Base-by-base conservation (phyloP, 768 basidiomycete species). In the Cubamyces sp. region DNA sequence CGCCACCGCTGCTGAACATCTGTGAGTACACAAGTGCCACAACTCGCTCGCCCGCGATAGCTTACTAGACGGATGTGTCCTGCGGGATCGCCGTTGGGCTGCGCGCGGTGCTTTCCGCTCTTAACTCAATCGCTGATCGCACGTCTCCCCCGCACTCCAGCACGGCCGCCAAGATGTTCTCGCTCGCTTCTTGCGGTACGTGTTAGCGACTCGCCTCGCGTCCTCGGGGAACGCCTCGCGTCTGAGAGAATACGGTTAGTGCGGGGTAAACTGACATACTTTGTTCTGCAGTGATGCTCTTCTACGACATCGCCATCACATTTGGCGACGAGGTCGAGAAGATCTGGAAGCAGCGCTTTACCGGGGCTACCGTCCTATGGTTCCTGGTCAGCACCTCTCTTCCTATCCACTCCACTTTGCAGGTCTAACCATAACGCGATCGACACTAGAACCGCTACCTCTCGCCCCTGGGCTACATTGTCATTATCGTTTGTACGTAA, bases 401-500 rank as follows among this genome's bases (percentile, higher is more conserved):
- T 5, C 14, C 46, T 8, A 19, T n/a, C 9, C 1, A 9, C 43
- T 51, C 54, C 12, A 28, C 23, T 5, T 21, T 18, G 37, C n/a
- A 30, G 34, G 25, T 41, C 49, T 59, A 43, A 52, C 57, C 21
- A 14, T 16, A 6, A n/a, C n/a, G 16, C 39, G 57, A 51, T 49
- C 57, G 50, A 25, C 48, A 23, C 50, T 62, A 71, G 70, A 71
- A 71, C 43, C 68, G 70, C 53, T 71, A 71, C 60, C 40, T 69
- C 26, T 66, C 68, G 7, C 68, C 70, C 6, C 63, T 71, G 28
- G 70, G 68, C 25, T 71, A 69, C 61, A 68, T 71, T 56, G 66
- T 71, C 37, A 62, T 71, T 26, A 71, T 69, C 52, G 70, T 71
- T 21, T 63, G 69, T 68, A 56, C 57, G 69, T 70, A 60, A 49